Percentiles rank a stretch among this genome's conserved stretches.
Evolutionary conservation across 768 basidiomycete genomes (phyloP).

Genomic region (Clitopilus hobsonii): DNA sequence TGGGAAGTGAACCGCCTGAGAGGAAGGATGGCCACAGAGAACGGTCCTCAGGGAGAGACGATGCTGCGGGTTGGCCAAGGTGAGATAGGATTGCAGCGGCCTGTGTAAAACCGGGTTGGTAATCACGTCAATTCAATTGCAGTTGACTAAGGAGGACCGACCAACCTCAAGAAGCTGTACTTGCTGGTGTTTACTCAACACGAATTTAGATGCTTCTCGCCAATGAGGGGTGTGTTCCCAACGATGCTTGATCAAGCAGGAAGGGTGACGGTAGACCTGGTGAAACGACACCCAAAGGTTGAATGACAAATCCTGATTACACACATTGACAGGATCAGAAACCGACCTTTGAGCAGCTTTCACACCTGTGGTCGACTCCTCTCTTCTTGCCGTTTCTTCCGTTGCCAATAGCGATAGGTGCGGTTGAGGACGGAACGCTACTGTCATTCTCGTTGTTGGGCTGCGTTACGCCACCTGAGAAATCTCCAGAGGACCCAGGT

Average conservation of each 20-base stretch:
- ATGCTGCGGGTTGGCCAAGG: conserved; percentile 60
- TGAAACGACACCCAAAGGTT: conserved; percentile 6
- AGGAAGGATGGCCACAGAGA: conserved; percentile 88
- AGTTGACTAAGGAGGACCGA: background rate
- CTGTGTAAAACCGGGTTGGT: conserved; percentile 28
- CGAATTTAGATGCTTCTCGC: conserved; percentile 87
- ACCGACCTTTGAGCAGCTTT: conserved; percentile 88
- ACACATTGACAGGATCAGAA: background rate
- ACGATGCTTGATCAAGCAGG: conserved; percentile 93
- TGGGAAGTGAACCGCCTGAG: conserved; percentile 64
- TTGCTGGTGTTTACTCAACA: conserved; percentile 94
- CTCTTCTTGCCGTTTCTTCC: conserved; percentile 62
- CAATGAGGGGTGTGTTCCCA: conserved; percentile 98
- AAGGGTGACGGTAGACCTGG: conserved; percentile 86
- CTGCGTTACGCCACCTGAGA: conserved; percentile 16
- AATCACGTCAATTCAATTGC: background rate
- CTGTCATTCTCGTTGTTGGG: conserved; percentile 22
- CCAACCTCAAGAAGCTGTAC: conserved; percentile 90
- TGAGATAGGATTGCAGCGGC: conserved; percentile 95
- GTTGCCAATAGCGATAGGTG: conserved; percentile 32
- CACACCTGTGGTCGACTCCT: conserved; percentile 85
- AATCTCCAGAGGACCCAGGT: conserved; percentile 15
- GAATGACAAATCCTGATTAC: conserved; percentile 6
- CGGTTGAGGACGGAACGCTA: conserved; percentile 14
- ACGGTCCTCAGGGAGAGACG: conserved; percentile 88